Percentiles rank a stretch among this genome's conserved stretches.
phyloP scores from a whole-genome alignment of 2,329 filamentous ascomycete genomes.

The Knoxdaviesia proteae region DNA sequence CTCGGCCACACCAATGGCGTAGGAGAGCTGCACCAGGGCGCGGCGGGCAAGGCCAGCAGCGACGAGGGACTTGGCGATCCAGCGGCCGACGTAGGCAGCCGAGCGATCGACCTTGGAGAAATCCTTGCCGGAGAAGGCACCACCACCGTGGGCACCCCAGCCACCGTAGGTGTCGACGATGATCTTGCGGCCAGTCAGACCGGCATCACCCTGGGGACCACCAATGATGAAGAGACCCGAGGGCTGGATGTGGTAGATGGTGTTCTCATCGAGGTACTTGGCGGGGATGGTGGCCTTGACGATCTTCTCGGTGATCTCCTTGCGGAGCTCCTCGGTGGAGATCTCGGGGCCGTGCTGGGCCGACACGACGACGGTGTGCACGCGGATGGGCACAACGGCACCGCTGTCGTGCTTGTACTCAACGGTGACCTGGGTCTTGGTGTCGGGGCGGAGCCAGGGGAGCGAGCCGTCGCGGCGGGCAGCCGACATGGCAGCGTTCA shows the following conservation, averaged over 20 bases:
- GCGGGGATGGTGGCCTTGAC: constrained; percentile 85
- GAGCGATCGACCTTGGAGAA: constrained; percentile 99
- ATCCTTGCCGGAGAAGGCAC: constrained; percentile 99
- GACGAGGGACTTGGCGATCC: constrained; percentile 98
- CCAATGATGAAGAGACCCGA: constrained; percentile 98
- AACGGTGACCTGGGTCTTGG: constrained; percentile 98
- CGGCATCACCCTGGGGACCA: constrained; percentile 95
- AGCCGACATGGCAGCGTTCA: constrained; percentile 84
- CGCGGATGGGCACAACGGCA: constrained; percentile 76
- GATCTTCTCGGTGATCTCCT: constrained; percentile 94
- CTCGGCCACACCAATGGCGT: constrained; percentile 97
- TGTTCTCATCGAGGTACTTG: constrained; percentile 80
- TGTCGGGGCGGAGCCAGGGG: constrained; percentile 92
- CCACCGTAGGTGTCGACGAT: constrained; percentile 99
- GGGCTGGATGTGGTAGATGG: constrained; percentile 96
- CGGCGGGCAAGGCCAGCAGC: constrained; percentile 74
- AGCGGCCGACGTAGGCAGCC: constrained; percentile 89
- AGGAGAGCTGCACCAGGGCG: constrained; percentile 90
- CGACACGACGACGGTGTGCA: constrained; percentile 92
- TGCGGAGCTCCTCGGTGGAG: constrained; percentile 75
- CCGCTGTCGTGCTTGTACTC: constrained; percentile 96
- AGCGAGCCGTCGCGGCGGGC: constrained; percentile 74
- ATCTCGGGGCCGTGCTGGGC: constrained; percentile 84
- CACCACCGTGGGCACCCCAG: constrained; percentile 98
- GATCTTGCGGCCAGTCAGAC: constrained; percentile 98